phyloP scores from a whole-genome alignment of 306 rosid genomes.

The Gleditsia sinensis region DNA sequence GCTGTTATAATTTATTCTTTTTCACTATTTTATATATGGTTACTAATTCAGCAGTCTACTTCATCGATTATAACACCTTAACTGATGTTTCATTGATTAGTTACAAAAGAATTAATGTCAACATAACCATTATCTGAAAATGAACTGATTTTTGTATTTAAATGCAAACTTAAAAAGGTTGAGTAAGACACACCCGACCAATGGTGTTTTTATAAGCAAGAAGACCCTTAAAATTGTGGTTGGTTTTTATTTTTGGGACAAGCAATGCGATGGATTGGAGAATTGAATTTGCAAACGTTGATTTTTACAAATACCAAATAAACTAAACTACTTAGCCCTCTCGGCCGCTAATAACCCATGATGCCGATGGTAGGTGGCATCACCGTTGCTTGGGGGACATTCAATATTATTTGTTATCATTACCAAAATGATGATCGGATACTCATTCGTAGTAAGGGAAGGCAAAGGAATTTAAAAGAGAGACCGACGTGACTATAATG shows the following conservation, averaged over 20 bases:
- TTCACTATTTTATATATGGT: not conserved
- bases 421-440: not conserved
- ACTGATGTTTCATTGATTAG: not conserved
- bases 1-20: not conserved
- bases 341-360: too few species aligned
- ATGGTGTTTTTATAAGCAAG: not conserved
- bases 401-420: not conserved
- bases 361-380: too few species aligned
- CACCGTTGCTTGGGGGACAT: constrained; percentile 19
- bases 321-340: not conserved
- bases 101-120: not conserved
- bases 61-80: not conserved
- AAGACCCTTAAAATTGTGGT: not conserved
- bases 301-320: constrained; percentile 20
- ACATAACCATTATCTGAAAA: not conserved
- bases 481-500: constrained; percentile 23
- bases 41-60: not conserved
- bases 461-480: constrained; percentile 24
- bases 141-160: not conserved
- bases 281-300: constrained; percentile 1
- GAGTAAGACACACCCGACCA: not conserved
- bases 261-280: not conserved
- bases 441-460: not conserved
- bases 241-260: not conserved
- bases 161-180: not conserved